Conservation (phyloP, 371 early-diverging fungal species). For the Mortierella sp. region DNA sequence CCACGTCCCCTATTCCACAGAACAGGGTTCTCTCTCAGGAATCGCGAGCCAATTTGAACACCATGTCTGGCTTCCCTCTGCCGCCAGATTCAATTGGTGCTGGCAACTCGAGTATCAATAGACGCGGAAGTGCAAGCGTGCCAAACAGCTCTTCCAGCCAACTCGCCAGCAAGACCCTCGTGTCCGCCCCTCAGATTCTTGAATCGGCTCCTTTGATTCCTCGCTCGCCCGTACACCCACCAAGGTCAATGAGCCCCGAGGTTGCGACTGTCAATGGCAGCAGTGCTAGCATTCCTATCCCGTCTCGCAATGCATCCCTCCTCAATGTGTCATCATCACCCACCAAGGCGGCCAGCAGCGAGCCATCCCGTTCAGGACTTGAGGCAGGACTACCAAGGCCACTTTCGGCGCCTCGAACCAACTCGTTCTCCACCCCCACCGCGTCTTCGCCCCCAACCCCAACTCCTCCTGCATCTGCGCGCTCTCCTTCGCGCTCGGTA, state of each 20-base stretch:
- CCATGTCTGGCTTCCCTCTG: slow-evolving; percentile 27
- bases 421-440: slow-evolving; percentile 29
- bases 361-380: slow-evolving; percentile 19
- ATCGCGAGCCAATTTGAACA: slow-evolving; percentile 6
- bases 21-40: slow-evolving; percentile 19
- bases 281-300: slow-evolving; percentile 23
- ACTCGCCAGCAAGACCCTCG: background rate
- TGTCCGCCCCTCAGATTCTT: too few species aligned
- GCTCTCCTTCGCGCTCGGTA: slow-evolving; percentile 16
- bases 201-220: too few species aligned
- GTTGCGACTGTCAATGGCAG: too few species aligned
- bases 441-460: slow-evolving; percentile 21
- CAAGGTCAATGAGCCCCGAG: slow-evolving; percentile 30
- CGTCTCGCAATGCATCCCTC: slow-evolving; percentile 40
- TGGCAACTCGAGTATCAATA: background rate
- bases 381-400: slow-evolving; percentile 44
- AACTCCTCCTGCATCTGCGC: slow-evolving; percentile 18
- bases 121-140: too few species aligned
- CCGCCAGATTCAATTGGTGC: slow-evolving; percentile 16
- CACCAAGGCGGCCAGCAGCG: slow-evolving; percentile 5
- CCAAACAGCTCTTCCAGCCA: background rate
- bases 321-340: slow-evolving; percentile 38
- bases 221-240: slow-evolving; percentile 5
- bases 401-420: slow-evolving; percentile 31
- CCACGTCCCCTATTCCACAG: background rate